Conservation (phyloP, 306 rosid genomes). For the Glycyrrhiza uralensis region DNA sequence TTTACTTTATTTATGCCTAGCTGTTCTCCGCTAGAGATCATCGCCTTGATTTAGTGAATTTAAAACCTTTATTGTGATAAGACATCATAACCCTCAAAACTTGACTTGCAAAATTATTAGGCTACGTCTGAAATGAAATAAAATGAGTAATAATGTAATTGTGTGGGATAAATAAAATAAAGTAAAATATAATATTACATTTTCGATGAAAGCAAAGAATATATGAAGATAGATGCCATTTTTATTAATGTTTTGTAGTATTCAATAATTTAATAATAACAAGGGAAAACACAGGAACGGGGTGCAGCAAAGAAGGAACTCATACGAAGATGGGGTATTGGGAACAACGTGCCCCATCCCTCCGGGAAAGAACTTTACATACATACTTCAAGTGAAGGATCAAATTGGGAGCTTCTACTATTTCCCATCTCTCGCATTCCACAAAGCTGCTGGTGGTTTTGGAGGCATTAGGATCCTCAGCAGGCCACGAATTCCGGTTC, state of each 20-base stretch:
- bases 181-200: too few species aligned
- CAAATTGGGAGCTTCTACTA: slow-evolving; percentile 96
- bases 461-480: slow-evolving; percentile 95
- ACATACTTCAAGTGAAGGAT: slow-evolving; percentile 96
- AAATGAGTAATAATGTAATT: too few species aligned
- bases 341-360: slow-evolving; percentile 99
- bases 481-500: slow-evolving; percentile 91
- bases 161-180: too few species aligned
- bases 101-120: too few species aligned
- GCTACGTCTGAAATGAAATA: too few species aligned
- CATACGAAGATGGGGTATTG: slow-evolving; percentile 77
- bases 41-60: background rate
- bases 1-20: slow-evolving; percentile 21
- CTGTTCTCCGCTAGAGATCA: slow-evolving; percentile 28
- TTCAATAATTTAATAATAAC: too few species aligned
- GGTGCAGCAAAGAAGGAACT: slow-evolving; percentile 84
- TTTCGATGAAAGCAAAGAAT: too few species aligned
- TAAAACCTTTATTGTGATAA: too few species aligned
- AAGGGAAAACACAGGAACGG: slow-evolving; percentile 83
- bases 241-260: too few species aligned
- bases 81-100: too few species aligned
- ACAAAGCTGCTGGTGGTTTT: slow-evolving; percentile 96
- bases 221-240: too few species aligned
- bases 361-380: slow-evolving; percentile 82
- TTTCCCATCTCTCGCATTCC: slow-evolving; percentile 92